phyloP scores from a whole-genome alignment of 2,329 filamentous ascomycete genomes.

The Leptographium wingfieldii region DNA sequence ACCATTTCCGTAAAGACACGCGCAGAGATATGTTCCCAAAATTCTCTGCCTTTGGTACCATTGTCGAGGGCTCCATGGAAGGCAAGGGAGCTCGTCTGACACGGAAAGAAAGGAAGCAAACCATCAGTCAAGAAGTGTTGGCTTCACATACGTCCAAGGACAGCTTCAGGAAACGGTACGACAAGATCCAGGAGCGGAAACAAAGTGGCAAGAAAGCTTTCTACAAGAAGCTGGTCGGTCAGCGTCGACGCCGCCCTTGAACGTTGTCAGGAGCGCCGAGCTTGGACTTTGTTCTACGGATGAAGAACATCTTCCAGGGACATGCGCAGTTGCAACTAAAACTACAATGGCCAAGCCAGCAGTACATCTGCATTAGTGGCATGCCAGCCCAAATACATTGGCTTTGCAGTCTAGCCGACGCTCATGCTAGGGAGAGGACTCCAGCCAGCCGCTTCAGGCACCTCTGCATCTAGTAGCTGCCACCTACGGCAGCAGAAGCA shows the following conservation, averaged over 20 bases:
- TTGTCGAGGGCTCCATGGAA: constrained; percentile 80
- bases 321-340: not conserved
- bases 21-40: constrained; percentile 60
- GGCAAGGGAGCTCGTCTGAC: constrained; percentile 70
- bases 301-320: not conserved
- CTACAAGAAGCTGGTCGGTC: constrained; percentile 66
- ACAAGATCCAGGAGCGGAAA: constrained; percentile 70
- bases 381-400: not conserved
- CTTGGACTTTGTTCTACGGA: not conserved
- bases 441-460: not conserved
- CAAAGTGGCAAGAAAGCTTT: constrained; percentile 78
- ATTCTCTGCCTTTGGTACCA: constrained; percentile 78
- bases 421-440: not conserved
- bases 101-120: constrained; percentile 79
- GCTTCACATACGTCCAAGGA: constrained; percentile 49
- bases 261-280: not conserved
- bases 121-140: constrained; percentile 75
- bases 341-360: not conserved
- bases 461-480: not conserved
- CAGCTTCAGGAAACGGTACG: constrained; percentile 80
- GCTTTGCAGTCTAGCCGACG: not conserved
- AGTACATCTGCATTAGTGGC: not conserved
- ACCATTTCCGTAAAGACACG: constrained; percentile 79
- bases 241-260: constrained; percentile 15
- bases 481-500: not conserved